Conservation (phyloP, 768 basidiomycete genomes). For the Cystobasidium tubakii region DNA sequence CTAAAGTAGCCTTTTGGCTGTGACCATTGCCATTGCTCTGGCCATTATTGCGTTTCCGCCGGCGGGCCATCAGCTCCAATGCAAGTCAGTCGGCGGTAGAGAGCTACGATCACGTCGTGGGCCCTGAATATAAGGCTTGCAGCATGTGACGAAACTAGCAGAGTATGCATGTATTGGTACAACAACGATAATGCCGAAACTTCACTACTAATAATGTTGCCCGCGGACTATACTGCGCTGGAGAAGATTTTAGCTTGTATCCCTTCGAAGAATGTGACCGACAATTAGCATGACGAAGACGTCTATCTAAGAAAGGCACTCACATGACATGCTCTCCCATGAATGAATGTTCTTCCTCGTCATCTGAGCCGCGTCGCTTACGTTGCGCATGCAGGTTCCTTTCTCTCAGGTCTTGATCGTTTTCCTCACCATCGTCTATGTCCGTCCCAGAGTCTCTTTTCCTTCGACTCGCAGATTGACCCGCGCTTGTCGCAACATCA, state of each 20-base stretch:
- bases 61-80: background rate
- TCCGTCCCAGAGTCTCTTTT: background rate
- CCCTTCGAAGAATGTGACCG: background rate
- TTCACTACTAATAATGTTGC: background rate
- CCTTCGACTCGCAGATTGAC: background rate
- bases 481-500: background rate
- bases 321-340: background rate
- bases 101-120: background rate
- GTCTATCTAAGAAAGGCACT: background rate
- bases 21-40: background rate
- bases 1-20: background rate
- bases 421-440: background rate
- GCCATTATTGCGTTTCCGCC: background rate
- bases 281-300: too few relatives aligned
- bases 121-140: too few relatives aligned
- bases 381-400: conserved; percentile 29
- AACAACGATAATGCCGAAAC: background rate
- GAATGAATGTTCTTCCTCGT: conserved; percentile 6
- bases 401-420: conserved; percentile 28
- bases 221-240: background rate
- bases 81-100: background rate
- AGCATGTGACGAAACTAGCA: background rate
- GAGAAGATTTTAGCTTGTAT: background rate
- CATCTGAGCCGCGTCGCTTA: background rate
- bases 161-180: background rate